phyloP scores from a whole-genome alignment of 2,329 filamentous ascomycete genomes.

The Fusarium sp. region DNA sequence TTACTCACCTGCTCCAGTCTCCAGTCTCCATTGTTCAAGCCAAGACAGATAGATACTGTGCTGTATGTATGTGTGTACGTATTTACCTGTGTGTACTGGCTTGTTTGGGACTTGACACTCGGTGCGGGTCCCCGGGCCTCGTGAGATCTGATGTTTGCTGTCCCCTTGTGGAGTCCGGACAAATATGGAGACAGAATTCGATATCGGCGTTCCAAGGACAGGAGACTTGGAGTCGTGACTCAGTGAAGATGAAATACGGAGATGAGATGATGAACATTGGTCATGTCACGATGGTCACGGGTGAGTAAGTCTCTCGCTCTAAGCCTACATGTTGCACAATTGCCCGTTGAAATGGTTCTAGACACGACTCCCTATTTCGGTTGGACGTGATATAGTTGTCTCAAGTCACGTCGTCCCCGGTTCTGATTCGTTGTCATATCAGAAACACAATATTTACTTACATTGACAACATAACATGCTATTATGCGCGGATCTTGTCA shows the following conservation, averaged over 20 bases:
- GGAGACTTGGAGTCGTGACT: constrained; percentile 18
- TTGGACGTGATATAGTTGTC: constrained; percentile 11
- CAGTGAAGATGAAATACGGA: constrained; percentile 15
- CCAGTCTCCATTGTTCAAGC: background rate
- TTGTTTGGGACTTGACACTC: constrained; percentile 7
- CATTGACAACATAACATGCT: constrained; percentile 4
- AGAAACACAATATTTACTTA: constrained; percentile 32
- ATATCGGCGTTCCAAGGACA: constrained; percentile 20
- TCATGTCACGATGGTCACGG: background rate
- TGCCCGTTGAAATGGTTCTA: constrained; percentile 7
- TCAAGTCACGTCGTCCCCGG: constrained; percentile 16
- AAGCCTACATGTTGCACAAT: background rate
- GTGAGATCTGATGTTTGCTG: constrained; percentile 29
- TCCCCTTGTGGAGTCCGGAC: constrained; percentile 19
- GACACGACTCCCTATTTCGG: background rate
- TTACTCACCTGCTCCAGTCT: constrained; percentile 9
- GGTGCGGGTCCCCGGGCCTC: constrained; percentile 17
- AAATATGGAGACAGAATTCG: constrained; percentile 15
- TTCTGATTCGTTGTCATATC: constrained; percentile 13
- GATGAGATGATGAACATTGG: constrained; percentile 18
- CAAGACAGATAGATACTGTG: constrained; percentile 9
- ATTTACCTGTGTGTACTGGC: background rate
- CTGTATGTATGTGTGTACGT: background rate
- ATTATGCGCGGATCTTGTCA: constrained; percentile 15
- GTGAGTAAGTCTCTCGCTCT: background rate